phyloP scores from a whole-genome alignment of 768 basidiomycete species.

The Fistulinella prunicolor region DNA sequence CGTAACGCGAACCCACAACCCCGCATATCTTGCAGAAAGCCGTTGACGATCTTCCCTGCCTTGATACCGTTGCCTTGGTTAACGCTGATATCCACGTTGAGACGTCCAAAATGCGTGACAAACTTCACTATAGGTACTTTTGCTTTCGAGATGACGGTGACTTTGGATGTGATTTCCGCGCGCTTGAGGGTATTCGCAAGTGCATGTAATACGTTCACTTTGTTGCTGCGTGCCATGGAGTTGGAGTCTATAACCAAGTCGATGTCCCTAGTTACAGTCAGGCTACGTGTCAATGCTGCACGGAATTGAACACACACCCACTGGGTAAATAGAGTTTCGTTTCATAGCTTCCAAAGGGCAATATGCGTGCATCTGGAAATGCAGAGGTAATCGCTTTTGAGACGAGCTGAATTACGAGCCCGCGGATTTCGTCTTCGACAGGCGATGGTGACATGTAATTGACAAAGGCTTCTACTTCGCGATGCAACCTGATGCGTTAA shows the following conservation, averaged over 20 bases:
- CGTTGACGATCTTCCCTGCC: constrained; percentile 76
- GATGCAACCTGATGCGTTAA: constrained; percentile 60
- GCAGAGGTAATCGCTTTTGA: constrained; percentile 55
- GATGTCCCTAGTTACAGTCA: constrained; percentile 66
- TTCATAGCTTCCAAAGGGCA: constrained; percentile 90
- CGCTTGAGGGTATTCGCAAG: constrained; percentile 78
- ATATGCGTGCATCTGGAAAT: constrained; percentile 78
- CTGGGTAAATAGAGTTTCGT: constrained; percentile 91
- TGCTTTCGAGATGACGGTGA: constrained; percentile 89
- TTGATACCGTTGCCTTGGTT: constrained; percentile 86
- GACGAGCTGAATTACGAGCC: constrained; percentile 68
- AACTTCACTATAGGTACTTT: constrained; percentile 98
- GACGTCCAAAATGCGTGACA: constrained; percentile 71
- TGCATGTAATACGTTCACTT: constrained; percentile 65
- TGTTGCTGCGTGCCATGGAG: constrained; percentile 68
- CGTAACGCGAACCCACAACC: constrained; percentile 64
- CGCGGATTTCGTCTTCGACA: constrained; percentile 81
- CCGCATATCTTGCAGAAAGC: constrained; percentile 66
- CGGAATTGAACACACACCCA: constrained; percentile 56
- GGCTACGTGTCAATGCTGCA: constrained; percentile 1
- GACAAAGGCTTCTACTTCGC: constrained; percentile 82
- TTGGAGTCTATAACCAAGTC: constrained; percentile 88
- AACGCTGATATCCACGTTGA: constrained; percentile 91
- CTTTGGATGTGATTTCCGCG: constrained; percentile 69
- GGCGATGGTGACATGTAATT: constrained; percentile 85